Percentiles rank a stretch among this genome's conserved stretches.
These are phyloP conservation scores for Termitomyces sp. DNA, from an alignment of 768 basidiomycete genomes.

Conservation along the genomic window DNA sequence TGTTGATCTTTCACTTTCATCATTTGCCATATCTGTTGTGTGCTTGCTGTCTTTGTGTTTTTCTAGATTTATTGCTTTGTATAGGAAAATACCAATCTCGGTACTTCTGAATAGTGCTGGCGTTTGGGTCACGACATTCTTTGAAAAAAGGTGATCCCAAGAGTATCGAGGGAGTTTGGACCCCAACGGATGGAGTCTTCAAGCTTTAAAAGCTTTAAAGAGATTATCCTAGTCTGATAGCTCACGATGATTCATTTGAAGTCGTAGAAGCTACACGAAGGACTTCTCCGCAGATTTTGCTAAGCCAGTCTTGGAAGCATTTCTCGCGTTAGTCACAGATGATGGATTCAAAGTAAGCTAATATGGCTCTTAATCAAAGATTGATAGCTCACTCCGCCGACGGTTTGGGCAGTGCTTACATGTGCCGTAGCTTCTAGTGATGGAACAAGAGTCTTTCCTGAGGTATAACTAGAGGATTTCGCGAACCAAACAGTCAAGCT, in stretches of 20 bases:
- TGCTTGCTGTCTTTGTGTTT: background rate
- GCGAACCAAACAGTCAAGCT: too few species aligned
- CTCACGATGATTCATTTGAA: background rate
- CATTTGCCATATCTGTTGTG: background rate
- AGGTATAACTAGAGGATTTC: too few species aligned
- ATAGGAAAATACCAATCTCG: background rate
- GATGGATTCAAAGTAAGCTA: background rate
- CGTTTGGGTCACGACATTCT: background rate
- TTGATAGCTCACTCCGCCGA: too few species aligned
- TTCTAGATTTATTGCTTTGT: background rate
- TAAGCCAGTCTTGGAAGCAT: background rate
- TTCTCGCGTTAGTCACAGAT: background rate
- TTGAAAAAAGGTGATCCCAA: background rate
- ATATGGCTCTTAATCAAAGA: too few species aligned
- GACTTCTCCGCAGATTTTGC: background rate
- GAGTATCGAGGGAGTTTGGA: background rate
- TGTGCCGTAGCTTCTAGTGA: background rate
- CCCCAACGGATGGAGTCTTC: too few species aligned
- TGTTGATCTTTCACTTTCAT: background rate
- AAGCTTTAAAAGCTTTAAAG: background rate
- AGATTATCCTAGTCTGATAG: background rate
- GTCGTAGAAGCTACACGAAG: background rate
- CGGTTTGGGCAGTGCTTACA: too few species aligned
- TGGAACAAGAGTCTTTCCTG: background rate
- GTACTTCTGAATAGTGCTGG: background rate